Evolutionary conservation across 2,329 filamentous ascomycete species (phyloP).

Genomic region (Talaromyces sp.): DNA sequence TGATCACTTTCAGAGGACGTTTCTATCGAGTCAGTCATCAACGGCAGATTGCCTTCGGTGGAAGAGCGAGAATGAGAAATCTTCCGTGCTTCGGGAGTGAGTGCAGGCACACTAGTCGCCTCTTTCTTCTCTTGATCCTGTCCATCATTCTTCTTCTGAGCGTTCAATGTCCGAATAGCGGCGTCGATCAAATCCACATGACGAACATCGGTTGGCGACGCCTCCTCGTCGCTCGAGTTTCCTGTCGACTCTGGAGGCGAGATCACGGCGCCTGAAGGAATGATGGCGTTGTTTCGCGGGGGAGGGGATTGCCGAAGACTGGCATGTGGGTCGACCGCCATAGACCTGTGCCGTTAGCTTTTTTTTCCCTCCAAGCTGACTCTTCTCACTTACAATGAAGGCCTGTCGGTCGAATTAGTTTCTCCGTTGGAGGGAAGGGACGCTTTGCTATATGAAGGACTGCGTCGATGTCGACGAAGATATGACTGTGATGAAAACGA

Average conservation of each 20-base stretch:
- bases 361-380: neutral
- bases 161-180: constrained; percentile 60
- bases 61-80: constrained; percentile 27
- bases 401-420: constrained; percentile 17
- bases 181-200: constrained; percentile 57
- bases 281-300: constrained; percentile 68
- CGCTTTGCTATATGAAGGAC: constrained; percentile 46
- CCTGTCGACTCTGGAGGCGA: constrained; percentile 83
- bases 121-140: constrained; percentile 36
- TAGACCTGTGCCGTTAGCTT: constrained; percentile 10
- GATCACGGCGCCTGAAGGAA: constrained; percentile 78
- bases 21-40: constrained; percentile 38
- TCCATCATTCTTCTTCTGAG: constrained; percentile 28
- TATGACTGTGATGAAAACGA: constrained; percentile 55
- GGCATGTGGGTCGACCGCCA: constrained; percentile 42
- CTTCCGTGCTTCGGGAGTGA: constrained; percentile 9
- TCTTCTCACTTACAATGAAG: neutral
- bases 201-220: constrained; percentile 25
- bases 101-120: neutral
- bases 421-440: constrained; percentile 27
- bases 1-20: constrained; percentile 27
- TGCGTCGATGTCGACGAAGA: constrained; percentile 57
- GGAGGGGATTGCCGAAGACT: constrained; percentile 78
- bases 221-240: constrained; percentile 81
- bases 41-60: constrained; percentile 50